Evolutionary conservation across 768 basidiomycete species (phyloP), one percentile per base, ranked within the genome.

Genomic region (Boletus sp.): DNA sequence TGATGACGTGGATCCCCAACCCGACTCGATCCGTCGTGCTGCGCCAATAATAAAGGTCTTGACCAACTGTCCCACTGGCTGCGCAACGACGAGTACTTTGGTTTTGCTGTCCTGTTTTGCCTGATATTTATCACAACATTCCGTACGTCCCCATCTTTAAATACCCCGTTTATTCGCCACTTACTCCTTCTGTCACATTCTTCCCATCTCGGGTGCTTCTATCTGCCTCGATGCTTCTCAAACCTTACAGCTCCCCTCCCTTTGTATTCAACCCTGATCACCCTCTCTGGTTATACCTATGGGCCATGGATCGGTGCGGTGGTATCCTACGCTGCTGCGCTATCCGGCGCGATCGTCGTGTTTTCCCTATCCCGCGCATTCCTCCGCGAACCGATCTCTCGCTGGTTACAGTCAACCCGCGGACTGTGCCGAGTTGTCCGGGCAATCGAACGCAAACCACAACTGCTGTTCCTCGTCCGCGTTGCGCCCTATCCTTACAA

Each of bases 401-500:
- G 78, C 50, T 89, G 88, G 83, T 82, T 94, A 10, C 79, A 84
- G 29, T 85, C 81, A 15, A 84, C 89, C 1, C 75, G 80, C 48
- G 84, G 86, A 11, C 82, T 95, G 67, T 86, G 83, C 61, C 87
- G 92, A 47, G 89, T 90, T 55, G 87, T 96, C 10, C 81, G 86
- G 36, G 93, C 93, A 24, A 89, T 97, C 62, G 92, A 95, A 75
- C 85, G 86, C 72, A 84, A 87, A 50, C 94, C 94, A 1, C 86
- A 86, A 66, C 80, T 97, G 5, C 84, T 97, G 18, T 93, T 96
- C 77, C 83, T 96, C 58, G 91, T 97, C 64, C 89, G 94, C 49
- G 80, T 94, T 53, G 93, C 90, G n/a, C 92, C 92, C 4, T 92
- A 93, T 69, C 91, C 89, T 0, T 92, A 90, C 77, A 96, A 96